phyloP scores from a whole-genome alignment of 2,329 filamentous ascomycete genomes.

The Paecilomyces niveus region DNA sequence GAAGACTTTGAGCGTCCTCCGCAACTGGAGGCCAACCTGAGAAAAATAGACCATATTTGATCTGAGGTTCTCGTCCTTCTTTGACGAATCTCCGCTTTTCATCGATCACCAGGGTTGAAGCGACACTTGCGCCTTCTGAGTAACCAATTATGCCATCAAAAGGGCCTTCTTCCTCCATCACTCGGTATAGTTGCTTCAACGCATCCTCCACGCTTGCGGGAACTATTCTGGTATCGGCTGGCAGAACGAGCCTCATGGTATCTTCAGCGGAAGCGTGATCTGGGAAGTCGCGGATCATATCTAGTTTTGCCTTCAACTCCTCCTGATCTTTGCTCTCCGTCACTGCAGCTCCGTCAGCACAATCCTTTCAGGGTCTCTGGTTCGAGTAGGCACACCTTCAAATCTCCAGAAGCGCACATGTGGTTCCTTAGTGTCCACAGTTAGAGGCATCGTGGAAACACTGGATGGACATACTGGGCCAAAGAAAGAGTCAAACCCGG shows the following conservation, averaged over 20 bases:
- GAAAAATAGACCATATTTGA: constrained; percentile 45
- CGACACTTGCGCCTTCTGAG: constrained; percentile 53
- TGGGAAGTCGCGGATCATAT: background rate
- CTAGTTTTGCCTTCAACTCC: background rate
- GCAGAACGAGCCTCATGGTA: too few species aligned
- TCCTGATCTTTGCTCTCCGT: background rate
- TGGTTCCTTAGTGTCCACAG: too few species aligned
- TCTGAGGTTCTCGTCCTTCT: constrained; percentile 28
- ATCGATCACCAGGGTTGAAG: constrained; percentile 47
- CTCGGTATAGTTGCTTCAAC: background rate
- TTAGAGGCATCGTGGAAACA: too few species aligned
- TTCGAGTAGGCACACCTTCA: too few species aligned
- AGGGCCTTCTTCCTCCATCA: background rate
- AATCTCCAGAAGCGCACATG: too few species aligned
- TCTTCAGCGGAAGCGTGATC: too few species aligned
- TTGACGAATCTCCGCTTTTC: constrained; percentile 37
- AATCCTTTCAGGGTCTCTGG: too few species aligned
- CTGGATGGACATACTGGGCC: too few species aligned
- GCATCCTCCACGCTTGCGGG: background rate
- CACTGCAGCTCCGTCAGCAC: too few species aligned
- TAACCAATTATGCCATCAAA: constrained; percentile 54
- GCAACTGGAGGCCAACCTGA: constrained; percentile 39
- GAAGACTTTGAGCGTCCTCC: constrained; percentile 21
- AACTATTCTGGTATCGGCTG: too few species aligned
- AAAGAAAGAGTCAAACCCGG: too few species aligned